These are phyloP conservation scores for Xylaria intraflava DNA, from an alignment of 495 filamentous ascomycete species.

Conservation along the genomic window DNA sequence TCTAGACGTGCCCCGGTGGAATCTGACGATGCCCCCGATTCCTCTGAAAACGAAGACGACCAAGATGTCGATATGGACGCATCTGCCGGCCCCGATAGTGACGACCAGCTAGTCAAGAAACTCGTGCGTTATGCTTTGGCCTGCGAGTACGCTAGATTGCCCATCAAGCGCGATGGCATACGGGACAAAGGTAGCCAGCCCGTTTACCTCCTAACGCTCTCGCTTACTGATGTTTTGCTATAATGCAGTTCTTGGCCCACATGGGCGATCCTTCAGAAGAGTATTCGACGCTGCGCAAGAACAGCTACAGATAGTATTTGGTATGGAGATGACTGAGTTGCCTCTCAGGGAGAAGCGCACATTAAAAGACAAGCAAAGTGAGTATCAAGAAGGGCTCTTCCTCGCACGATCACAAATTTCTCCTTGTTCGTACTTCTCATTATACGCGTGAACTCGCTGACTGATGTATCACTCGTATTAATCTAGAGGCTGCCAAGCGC, in stretches of 20 bases:
- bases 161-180: constrained; percentile 74
- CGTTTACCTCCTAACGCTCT: neutral
- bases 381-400: constrained; percentile 21
- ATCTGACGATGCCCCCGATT: constrained; percentile 29
- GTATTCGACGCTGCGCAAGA: constrained; percentile 65
- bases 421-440: neutral
- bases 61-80: constrained; percentile 34
- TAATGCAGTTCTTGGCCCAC: constrained; percentile 42
- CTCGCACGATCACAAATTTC: neutral
- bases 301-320: constrained; percentile 59
- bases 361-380: constrained; percentile 63
- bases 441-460: neutral
- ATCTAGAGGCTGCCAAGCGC: constrained; percentile 28
- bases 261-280: constrained; percentile 57
- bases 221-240: constrained; percentile 8
- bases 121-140: constrained; percentile 83
- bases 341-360: constrained; percentile 72
- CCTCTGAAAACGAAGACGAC: constrained; percentile 23
- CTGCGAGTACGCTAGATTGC: constrained; percentile 76
- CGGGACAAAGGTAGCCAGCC: constrained; percentile 54
- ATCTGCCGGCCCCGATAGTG: constrained; percentile 30
- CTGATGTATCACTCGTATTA: neutral
- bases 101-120: constrained; percentile 74
- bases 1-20: constrained; percentile 22
- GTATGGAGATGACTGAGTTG: constrained; percentile 81